Evolutionary conservation across 495 filamentous ascomycete species (phyloP).

Genomic region (Evernia prunastri): DNA sequence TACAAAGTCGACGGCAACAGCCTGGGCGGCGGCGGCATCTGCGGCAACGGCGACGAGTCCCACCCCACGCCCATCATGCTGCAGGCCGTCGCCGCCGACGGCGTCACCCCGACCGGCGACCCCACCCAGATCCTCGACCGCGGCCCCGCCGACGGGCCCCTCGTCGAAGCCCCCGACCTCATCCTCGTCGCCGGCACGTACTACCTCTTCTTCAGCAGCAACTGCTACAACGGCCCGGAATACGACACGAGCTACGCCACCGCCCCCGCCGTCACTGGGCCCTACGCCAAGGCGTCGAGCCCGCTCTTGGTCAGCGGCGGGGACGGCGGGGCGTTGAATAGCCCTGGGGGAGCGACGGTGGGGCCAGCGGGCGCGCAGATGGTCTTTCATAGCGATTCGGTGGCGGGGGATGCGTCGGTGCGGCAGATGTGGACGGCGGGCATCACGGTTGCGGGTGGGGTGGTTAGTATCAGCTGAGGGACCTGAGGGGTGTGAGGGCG

Average conservation of each 20-base stretch:
- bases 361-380: constrained; percentile 35
- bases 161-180: constrained; percentile 53
- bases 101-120: constrained; percentile 40
- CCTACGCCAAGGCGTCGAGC: constrained; percentile 35
- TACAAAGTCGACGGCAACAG: constrained; percentile 55
- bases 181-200: constrained; percentile 43
- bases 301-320: constrained; percentile 40
- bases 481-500: background rate
- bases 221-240: constrained; percentile 42
- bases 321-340: constrained; percentile 32
- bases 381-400: constrained; percentile 43
- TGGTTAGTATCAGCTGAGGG: constrained; percentile 20
- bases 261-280: constrained; percentile 37
- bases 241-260: constrained; percentile 51
- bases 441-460: constrained; percentile 29
- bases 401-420: constrained; percentile 30
- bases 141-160: constrained; percentile 42
- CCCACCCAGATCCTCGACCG: constrained; percentile 44
- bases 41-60: constrained; percentile 39
- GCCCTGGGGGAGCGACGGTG: constrained; percentile 46
- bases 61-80: constrained; percentile 50
- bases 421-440: constrained; percentile 39
- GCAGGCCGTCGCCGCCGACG: constrained; percentile 45
- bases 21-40: constrained; percentile 44
- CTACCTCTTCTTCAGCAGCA: constrained; percentile 52